Base-by-base conservation (phyloP, 1,284 basidiomycete species). In the Cutaneotrichosporon cyanovorans region DNA sequence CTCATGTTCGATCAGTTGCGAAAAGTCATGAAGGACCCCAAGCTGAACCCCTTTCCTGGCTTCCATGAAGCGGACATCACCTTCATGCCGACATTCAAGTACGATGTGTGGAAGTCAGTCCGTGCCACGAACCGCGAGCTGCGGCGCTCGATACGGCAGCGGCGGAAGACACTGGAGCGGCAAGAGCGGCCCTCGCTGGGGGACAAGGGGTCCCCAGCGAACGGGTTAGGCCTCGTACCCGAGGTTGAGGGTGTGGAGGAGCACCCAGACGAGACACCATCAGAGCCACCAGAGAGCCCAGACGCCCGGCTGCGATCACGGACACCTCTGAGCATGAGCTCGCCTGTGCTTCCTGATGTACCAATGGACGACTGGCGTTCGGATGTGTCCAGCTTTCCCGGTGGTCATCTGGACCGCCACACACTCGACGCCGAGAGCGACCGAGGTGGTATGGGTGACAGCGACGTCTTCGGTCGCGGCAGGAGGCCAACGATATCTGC, bases 1-100 rank as follows among this genome's bases (percentile, higher is more conserved):
- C 60, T 78, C 12, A 72, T 69, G 41, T 79, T 77, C 60, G 77
- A 79, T 56, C 77, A 79, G 54, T 66, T 79, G 11, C 59, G 66
- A 8, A 66, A 63, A 25, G 70, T 73, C 14, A 73, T 79, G 69
- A 65, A 72, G 8, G 62, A 66, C 20, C 53, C 58, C 11, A 42
- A 47, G 14, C 48, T 47, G 3, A 70, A 66, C 33, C 68, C 68
- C 1, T 60, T 70, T 18, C 60, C 60, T 5, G 77, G 76, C 1
- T 79, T 78, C 57, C 41, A 65, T 9, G 78, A 76, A 50, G 72
- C 63, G 4, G 54, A 55, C 0, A 76, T 76, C 55, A 56, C 65
- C 15, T 77, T 77, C 50, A 66, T 73, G 4, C 75, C 75, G 4
- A 76, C 75, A 11, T 76, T 74, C 70, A 77, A 77, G 53, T 75